Base-by-base conservation (phyloP, 352 stramenopile genomes). In the Globisporangium apiculatum region DNA sequence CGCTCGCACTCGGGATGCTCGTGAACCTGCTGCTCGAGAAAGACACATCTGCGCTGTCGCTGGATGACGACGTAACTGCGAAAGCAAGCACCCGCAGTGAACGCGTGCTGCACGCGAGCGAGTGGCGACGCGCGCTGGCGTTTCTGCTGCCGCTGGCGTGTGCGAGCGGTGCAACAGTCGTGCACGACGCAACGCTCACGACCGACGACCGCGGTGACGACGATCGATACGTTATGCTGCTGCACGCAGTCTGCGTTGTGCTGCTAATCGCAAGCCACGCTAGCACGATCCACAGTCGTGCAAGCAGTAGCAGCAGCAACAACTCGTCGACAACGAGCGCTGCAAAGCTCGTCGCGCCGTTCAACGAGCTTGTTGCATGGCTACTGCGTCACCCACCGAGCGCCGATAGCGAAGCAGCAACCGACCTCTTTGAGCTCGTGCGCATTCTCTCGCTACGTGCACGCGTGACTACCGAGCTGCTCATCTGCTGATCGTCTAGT, bases 141-240 rank as follows among this genome's bases (percentile, higher is more conserved):
- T 92, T 92, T 18, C 61, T 92, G 12, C 51, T 94, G n/a, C 84
- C 82, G 2, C 68, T 92, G 10, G 82, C 71, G 7, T 94, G 82
- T 67, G 75, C 79, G 7, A 89, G 75, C 43, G 76, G 78, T 45
- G 73, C 66, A 1, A 67, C 70, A 15, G 64, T 92, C 46, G 70
- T 73, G 61, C 57, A 49, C 5, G 70, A 92, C 50, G 60, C 71
- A n/a, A 58, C 71, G 15, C 57, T 89, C 10, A 71, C 64, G 15
- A 55, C 66, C 17, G 72, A 86, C 61, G 71, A 67, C 55, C 74
- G 78, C 5, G 78, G 79, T 36, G 80, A 91, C 63, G 84, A 94
- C 46, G 84, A 94, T 48, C 73, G 70, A 18, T 92, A 89, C 52
- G 69, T 89, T 8, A 82, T 92, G 80, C 63, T 92, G 43, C 66